Conservation (phyloP, 441 rosid species). For the Caryocar brasiliense region DNA sequence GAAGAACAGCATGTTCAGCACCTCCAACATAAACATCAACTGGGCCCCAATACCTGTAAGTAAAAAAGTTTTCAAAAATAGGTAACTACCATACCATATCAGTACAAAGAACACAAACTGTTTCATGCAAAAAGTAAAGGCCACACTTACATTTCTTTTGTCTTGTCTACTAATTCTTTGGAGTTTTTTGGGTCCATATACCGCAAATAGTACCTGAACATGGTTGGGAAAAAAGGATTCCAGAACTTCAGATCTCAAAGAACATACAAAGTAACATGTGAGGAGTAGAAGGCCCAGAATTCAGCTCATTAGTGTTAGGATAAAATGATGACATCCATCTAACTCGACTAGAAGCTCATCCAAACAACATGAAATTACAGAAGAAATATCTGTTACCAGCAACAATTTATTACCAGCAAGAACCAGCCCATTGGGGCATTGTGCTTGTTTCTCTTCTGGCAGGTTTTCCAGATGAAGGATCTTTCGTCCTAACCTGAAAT, state of each 20-base stretch:
- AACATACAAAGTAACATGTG: background rate
- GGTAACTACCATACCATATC: background rate
- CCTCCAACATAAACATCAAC: constrained; percentile 96
- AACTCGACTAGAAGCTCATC: background rate
- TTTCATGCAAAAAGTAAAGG: background rate
- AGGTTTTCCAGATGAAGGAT: constrained; percentile 63
- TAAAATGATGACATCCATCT: background rate
- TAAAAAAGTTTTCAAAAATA: background rate
- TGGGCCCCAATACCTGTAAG: constrained; percentile 83
- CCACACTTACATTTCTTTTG: constrained; percentile 61
- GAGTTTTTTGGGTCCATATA: constrained; percentile 87
- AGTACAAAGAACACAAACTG: background rate
- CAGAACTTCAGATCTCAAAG: constrained; percentile 5
- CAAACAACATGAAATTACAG: background rate
- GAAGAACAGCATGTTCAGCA: constrained; percentile 98
- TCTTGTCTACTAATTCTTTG: constrained; percentile 61
- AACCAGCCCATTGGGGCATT: constrained; percentile 99
- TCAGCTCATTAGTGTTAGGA: background rate
- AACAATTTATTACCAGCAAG: constrained; percentile 70
- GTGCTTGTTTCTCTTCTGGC: constrained; percentile 91
- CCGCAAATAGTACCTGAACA: constrained; percentile 88
- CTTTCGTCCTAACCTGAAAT: constrained; percentile 55
- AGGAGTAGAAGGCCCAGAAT: constrained; percentile 1
- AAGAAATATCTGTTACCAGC: background rate
- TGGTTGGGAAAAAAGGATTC: constrained; percentile 1